Evolutionary conservation across 805 yeast species (phyloP).

Genomic region (Saturnispora sanitii): DNA sequence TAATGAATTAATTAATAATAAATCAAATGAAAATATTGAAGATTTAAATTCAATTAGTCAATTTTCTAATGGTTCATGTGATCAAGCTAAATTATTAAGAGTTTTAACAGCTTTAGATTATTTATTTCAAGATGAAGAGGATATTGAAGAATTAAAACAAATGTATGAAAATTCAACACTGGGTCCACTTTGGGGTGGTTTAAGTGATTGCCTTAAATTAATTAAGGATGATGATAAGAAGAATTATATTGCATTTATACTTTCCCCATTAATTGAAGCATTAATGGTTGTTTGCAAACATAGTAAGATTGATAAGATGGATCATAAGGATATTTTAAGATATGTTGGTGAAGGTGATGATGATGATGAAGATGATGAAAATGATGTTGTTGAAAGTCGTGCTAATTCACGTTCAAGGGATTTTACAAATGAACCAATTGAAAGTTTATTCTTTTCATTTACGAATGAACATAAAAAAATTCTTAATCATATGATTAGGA

Average conservation of each 20-base stretch:
- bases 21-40: slow-evolving; percentile 32
- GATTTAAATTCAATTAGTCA: slow-evolving; percentile 41
- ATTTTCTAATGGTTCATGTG: slow-evolving; percentile 72
- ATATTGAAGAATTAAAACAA: slow-evolving; percentile 40
- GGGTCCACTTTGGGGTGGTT: slow-evolving; percentile 76
- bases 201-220: slow-evolving; percentile 59
- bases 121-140: slow-evolving; percentile 44
- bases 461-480: slow-evolving; percentile 84
- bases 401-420: too few species aligned
- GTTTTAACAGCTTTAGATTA: slow-evolving; percentile 83
- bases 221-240: slow-evolving; percentile 50
- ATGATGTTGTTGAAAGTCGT: too few species aligned
- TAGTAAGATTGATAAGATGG: slow-evolving; percentile 51
- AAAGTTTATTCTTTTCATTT: slow-evolving; percentile 70
- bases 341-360: slow-evolving; percentile 51
- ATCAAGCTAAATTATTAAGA: slow-evolving; percentile 80
- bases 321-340: slow-evolving; percentile 43
- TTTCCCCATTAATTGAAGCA: slow-evolving; percentile 82
- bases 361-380: slow-evolving; percentile 56
- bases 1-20: slow-evolving; percentile 29
- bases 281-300: slow-evolving; percentile 95
- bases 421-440: slow-evolving; percentile 65
- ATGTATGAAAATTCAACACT: slow-evolving; percentile 62
- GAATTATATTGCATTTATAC: slow-evolving; percentile 62
- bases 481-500: slow-evolving; percentile 82